phyloP scores from a whole-genome alignment of 129 eudicot genomes.

The Pulicaria dysenterica region DNA sequence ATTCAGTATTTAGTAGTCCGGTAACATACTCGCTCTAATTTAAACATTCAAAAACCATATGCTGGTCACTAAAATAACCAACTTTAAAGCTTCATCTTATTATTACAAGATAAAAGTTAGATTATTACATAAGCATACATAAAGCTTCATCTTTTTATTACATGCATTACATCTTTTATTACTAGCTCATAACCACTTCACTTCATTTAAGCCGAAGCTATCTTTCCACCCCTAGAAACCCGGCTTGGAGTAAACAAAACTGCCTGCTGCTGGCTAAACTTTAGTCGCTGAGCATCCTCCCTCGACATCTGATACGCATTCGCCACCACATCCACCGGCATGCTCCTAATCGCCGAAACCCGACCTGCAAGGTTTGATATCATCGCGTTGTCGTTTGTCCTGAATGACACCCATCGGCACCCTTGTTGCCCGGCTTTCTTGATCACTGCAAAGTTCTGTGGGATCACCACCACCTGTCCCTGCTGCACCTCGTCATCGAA shows the following conservation, averaged over 20 bases:
- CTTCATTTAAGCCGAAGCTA: conserved; percentile 15
- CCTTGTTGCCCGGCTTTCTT: conserved; percentile 62
- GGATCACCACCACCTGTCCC: conserved; percentile 69
- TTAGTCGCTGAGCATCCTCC: conserved; percentile 45
- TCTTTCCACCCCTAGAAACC: not conserved
- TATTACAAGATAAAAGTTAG: too few species aligned
- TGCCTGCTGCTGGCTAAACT: conserved; percentile 18
- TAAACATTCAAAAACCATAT: too few species aligned
- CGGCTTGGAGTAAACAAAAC: conserved; percentile 6
- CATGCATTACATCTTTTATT: not conserved
- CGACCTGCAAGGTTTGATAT: conserved; percentile 62
- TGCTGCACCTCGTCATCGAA: conserved; percentile 47
- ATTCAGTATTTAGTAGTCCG: too few species aligned
- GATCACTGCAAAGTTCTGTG: conserved; percentile 61
- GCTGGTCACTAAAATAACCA: too few species aligned
- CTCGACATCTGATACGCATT: conserved; percentile 53
- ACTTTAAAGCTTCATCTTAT: too few species aligned
- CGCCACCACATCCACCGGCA: conserved; percentile 59
- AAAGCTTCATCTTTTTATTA: too few species aligned
- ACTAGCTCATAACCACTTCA: not conserved
- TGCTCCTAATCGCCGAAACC: conserved; percentile 52
- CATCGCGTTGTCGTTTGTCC: conserved; percentile 71
- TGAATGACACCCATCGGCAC: conserved; percentile 61
- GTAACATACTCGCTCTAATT: too few species aligned
- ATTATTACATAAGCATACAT: too few species aligned